Conservation (phyloP, 2,329 filamentous ascomycete species). For the Aspergillus sclerotialis region DNA sequence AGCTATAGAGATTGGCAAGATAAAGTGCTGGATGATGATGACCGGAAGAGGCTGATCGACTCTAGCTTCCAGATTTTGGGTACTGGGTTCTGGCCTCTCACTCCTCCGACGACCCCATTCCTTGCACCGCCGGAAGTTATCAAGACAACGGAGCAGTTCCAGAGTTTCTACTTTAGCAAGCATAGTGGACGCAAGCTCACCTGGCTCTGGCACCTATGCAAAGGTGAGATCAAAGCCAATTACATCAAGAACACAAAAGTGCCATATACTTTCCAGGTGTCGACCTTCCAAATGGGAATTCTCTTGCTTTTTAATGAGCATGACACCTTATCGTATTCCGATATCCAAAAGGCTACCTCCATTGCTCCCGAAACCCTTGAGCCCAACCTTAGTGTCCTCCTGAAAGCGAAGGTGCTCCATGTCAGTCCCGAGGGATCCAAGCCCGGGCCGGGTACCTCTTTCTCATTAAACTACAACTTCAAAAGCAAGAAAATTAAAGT, state of each 20-base stretch:
- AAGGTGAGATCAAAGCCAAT: constrained; percentile 90
- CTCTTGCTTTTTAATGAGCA: constrained; percentile 90
- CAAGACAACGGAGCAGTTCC: constrained; percentile 82
- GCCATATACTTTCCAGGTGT: constrained; percentile 94
- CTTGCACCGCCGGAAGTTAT: constrained; percentile 78
- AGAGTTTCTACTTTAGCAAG: constrained; percentile 89
- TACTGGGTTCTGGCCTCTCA: constrained; percentile 95
- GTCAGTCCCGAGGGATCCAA: constrained; percentile 67
- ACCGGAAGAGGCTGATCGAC: constrained; percentile 65
- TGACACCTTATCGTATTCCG: constrained; percentile 77
- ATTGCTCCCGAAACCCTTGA: constrained; percentile 78
- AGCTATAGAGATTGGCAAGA: constrained; percentile 75
- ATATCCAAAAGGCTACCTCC: constrained; percentile 74
- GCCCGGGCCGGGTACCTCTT: constrained; percentile 68
- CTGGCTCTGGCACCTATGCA: constrained; percentile 97
- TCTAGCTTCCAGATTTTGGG: constrained; percentile 88
- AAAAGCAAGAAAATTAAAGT: constrained; percentile 98
- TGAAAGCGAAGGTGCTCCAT: constrained; percentile 86
- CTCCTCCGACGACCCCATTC: constrained; percentile 79
- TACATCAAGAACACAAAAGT: constrained; percentile 87
- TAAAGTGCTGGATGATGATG: constrained; percentile 56
- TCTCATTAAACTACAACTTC: constrained; percentile 86
- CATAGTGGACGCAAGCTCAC: constrained; percentile 94
- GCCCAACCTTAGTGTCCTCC: constrained; percentile 73
- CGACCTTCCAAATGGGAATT: constrained; percentile 96